A percentile compares a stretch with the other conserved stretches of the same genome.
These are phyloP conservation scores for Fereydounia khargensis DNA, from an alignment of 1,284 basidiomycete species.

Conservation along the genomic window DNA sequence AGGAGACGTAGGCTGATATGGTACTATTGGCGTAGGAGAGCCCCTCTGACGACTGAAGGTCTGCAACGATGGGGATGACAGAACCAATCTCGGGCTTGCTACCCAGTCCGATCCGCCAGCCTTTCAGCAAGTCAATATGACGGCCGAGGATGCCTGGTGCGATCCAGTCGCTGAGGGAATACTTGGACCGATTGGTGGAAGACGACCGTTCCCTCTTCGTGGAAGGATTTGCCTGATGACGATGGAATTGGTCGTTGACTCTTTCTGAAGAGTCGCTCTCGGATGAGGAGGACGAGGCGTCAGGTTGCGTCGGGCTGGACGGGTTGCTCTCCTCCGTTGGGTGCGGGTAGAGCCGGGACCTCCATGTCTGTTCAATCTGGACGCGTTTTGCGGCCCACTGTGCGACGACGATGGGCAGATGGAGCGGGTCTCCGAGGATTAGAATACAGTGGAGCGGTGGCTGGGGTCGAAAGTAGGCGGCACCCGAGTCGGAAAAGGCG, in stretches of 20 bases:
- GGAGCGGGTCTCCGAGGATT: conserved; percentile 21
- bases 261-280: too few relatives aligned
- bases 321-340: too few relatives aligned
- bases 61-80: conserved; percentile 41
- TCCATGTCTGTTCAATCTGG: conserved; percentile 15
- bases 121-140: conserved; percentile 41
- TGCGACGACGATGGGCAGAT: conserved; percentile 29
- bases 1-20: conserved; percentile 33
- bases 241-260: too few relatives aligned
- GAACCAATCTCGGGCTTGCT: conserved; percentile 15
- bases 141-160: conserved; percentile 33
- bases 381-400: conserved; percentile 38
- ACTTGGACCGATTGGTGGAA: not conserved
- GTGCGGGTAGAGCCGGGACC: too few relatives aligned
- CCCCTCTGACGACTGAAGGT: conserved; percentile 24
- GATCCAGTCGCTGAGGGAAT: conserved; percentile 15
- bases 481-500: conserved; percentile 21
- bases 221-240: too few relatives aligned
- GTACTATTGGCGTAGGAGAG: conserved; percentile 34
- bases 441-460: conserved; percentile 38
- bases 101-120: conserved; percentile 27
- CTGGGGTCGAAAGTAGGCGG: conserved; percentile 12
- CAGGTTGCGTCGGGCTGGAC: too few relatives aligned
- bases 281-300: too few relatives aligned
- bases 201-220: too few relatives aligned